Conservation (phyloP, 192 early-diverging fungal species). For the Piromyces finnis region DNA sequence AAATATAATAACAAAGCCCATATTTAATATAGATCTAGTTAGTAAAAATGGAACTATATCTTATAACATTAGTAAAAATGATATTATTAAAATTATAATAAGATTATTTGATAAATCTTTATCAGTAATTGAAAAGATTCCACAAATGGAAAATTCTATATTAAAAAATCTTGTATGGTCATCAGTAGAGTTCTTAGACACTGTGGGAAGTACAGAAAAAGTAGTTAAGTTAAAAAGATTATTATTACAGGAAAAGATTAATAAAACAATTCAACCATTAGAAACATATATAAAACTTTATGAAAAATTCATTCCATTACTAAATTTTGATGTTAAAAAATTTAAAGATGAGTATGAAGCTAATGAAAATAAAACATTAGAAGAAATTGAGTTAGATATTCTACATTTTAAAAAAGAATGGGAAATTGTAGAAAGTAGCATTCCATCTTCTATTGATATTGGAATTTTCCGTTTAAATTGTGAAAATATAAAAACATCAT, state of each 20-base stretch:
- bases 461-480: conserved; percentile 38
- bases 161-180: not conserved
- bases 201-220: conserved; percentile 1
- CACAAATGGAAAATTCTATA: not conserved
- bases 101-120: not conserved
- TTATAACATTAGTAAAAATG: not conserved
- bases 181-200: conserved; percentile 1
- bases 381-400: conserved; percentile 41
- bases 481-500: conserved; percentile 23
- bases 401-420: conserved; percentile 22
- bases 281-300: conserved; percentile 23
- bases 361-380: conserved; percentile 5
- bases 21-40: conserved; percentile 2
- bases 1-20: not conserved
- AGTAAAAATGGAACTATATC: not conserved
- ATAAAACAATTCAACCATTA: conserved; percentile 16
- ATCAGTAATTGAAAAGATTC: not conserved
- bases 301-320: conserved; percentile 23
- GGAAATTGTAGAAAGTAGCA: conserved; percentile 34
- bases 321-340: conserved; percentile 25
- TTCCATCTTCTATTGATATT: conserved; percentile 28
- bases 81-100: not conserved
- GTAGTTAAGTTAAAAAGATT: conserved; percentile 14
- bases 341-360: conserved; percentile 6
- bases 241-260: conserved; percentile 9